Percentiles rank a stretch among this genome's conserved stretches.
phyloP scores from a whole-genome alignment of 768 basidiomycete species.

The Udeniomyces megalosporus region DNA sequence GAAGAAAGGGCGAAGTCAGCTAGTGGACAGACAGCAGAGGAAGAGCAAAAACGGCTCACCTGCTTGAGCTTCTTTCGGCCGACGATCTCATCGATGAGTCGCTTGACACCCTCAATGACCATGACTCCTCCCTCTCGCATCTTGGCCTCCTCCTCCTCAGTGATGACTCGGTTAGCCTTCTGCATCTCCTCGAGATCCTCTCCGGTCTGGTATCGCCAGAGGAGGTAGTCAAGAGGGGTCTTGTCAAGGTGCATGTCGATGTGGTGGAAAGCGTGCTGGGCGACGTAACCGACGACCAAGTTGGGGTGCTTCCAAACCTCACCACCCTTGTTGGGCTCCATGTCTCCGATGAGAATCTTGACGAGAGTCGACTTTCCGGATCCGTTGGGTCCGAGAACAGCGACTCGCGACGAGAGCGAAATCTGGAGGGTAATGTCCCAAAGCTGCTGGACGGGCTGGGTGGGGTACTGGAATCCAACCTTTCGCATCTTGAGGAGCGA shows the following conservation, averaged over 20 bases:
- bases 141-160: slow-evolving; percentile 75
- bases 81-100: slow-evolving; percentile 79
- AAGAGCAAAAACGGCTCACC: slow-evolving; percentile 16
- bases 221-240: slow-evolving; percentile 96
- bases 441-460: slow-evolving; percentile 68
- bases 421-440: slow-evolving; percentile 93
- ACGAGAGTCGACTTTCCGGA: slow-evolving; percentile 96
- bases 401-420: slow-evolving; percentile 94
- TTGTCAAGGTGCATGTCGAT: slow-evolving; percentile 97
- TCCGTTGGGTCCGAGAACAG: slow-evolving; percentile 90
- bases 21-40: neutral
- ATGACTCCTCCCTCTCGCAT: slow-evolving; percentile 88
- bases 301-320: slow-evolving; percentile 99
- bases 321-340: slow-evolving; percentile 90
- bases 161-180: slow-evolving; percentile 77
- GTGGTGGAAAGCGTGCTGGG: slow-evolving; percentile 99
- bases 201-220: slow-evolving; percentile 99
- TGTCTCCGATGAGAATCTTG: slow-evolving; percentile 89
- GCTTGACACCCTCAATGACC: slow-evolving; percentile 85
- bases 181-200: slow-evolving; percentile 93
- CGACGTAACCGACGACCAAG: slow-evolving; percentile 97
- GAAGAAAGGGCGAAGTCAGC: neutral
- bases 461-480: slow-evolving; percentile 92
- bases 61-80: slow-evolving; percentile 96
- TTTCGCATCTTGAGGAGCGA: slow-evolving; percentile 91